Base-by-base conservation (phyloP, 2,329 filamentous ascomycete species). In the Fusarium tanahbumbuense region DNA sequence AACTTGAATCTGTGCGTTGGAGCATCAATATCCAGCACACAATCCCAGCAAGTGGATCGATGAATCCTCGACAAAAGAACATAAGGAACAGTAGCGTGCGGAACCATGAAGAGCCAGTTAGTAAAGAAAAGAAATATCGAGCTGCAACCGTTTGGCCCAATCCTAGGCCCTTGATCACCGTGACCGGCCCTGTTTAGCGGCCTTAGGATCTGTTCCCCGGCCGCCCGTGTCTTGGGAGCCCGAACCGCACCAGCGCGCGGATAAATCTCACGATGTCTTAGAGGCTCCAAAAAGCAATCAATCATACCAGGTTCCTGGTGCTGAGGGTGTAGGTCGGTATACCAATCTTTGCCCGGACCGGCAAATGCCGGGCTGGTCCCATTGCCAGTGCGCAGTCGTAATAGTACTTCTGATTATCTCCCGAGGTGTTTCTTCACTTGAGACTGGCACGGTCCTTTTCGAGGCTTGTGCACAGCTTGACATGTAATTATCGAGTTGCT, bases 391-490 rank as follows among this genome's bases (percentile, higher is more conserved):
- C n/a, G 8, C 42, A 28, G 54, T 30, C 34, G 27, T 28, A 28
- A 28, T 28, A 28, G 28, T 50, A 34, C 16, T 15, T 52, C 28
- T 44, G 41, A 48, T 25, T 25, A 45, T 41, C 27, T 41, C 12
- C 37, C 32, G 44, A 48, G 34, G 40, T 27, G 28, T 53, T 50
- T 34, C 34, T 56, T 52, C 52, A 30, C 44, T 46, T 18, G 47
- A 34, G 56, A 30, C 18, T 32, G 37, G 67, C 66, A 69, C 61
- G 61, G 66, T 15, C 67, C 66, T 48, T 40, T n/a, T 57, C 50
- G 49, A 44, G 52, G 42, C 25, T 56, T 53, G 48, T 62, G 34
- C 67, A 30, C 20, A 9, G 45, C 34, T 37, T 47, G 30, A 46
- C 16, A 64, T 41, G 32, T 40, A 16, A n/a, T n/a, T n/a, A n/a